These are phyloP conservation scores for Artemisia annua DNA, from an alignment of 129 eudicot genomes.

Conservation along the genomic window DNA sequence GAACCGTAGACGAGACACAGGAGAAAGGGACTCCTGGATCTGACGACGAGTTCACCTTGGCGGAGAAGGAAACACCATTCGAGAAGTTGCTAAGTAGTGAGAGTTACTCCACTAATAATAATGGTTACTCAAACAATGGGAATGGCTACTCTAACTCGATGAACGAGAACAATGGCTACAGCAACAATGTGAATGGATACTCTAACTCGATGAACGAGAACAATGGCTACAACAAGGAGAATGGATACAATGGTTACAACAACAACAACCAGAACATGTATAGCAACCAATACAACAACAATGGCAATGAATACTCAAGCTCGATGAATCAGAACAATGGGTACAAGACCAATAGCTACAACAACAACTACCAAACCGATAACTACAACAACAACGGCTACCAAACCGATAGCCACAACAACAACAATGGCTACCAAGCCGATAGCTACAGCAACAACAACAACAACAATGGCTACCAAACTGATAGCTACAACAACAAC, in stretches of 20 bases:
- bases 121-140: constrained; percentile 12
- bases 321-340: constrained; percentile 1
- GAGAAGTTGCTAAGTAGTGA: constrained; percentile 30
- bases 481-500: neutral
- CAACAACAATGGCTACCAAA: neutral
- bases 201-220: constrained; percentile 14
- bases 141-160: constrained; percentile 7
- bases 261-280: constrained; percentile 15
- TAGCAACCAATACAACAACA: constrained; percentile 6
- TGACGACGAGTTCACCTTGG: constrained; percentile 3
- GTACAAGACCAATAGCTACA: constrained; percentile 15
- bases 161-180: constrained; percentile 27
- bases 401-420: neutral
- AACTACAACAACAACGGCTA: neutral
- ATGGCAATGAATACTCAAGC: constrained; percentile 10
- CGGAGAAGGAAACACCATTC: constrained; percentile 22
- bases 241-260: constrained; percentile 18
- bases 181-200: constrained; percentile 13
- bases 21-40: neutral
- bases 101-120: constrained; percentile 23
- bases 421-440: neutral
- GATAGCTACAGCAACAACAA: neutral
- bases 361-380: neutral
- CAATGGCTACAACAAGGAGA: constrained; percentile 20
- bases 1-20: neutral